Evolutionary conservation across 163 green algal species (phyloP).

Genomic region (Prototheca wickerhamii): DNA sequence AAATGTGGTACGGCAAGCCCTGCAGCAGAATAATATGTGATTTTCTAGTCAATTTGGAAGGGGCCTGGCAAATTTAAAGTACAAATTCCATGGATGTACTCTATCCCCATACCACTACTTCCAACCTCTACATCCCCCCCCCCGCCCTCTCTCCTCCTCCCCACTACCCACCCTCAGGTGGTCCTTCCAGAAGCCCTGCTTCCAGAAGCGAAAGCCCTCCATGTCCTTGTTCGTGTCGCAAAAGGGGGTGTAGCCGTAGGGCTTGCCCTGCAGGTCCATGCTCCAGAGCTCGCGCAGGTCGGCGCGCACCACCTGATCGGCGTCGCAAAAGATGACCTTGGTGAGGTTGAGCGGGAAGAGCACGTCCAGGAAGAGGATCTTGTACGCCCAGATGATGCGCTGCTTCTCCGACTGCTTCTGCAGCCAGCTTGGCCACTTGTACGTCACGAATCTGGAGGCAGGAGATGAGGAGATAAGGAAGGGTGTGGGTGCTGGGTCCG

Average conservation of each 20-base stretch:
- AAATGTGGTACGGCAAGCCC: conserved; percentile 96
- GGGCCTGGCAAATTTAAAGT: too few relatives aligned
- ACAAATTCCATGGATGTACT: too few relatives aligned
- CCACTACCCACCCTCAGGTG: conserved; percentile 43
- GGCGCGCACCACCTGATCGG: conserved; percentile 86
- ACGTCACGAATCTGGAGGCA: conserved; percentile 78
- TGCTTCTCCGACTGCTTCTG: conserved; percentile 97
- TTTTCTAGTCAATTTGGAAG: too few relatives aligned
- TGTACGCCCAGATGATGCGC: conserved; percentile 98
- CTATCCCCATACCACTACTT: background rate
- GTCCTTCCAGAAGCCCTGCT: conserved; percentile 79
- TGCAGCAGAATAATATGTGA: conserved; percentile 39
- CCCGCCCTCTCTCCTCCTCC: background rate
- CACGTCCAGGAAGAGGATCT: conserved; percentile 98
- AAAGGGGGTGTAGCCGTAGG: conserved; percentile 95
- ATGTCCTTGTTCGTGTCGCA: conserved; percentile 97
- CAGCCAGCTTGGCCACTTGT: conserved; percentile 95
- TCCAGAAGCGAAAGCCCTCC: conserved; percentile 98
- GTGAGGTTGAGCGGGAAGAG: conserved; percentile 87
- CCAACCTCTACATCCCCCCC: background rate
- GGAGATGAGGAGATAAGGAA: too few relatives aligned
- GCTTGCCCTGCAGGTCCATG: conserved; percentile 68
- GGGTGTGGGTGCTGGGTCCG: background rate
- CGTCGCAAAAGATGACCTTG: conserved; percentile 95
- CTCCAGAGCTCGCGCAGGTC: conserved; percentile 69